Base-by-base conservation (phyloP, 495 filamentous ascomycete species). In the Penicillium macrosclerotiorum region DNA sequence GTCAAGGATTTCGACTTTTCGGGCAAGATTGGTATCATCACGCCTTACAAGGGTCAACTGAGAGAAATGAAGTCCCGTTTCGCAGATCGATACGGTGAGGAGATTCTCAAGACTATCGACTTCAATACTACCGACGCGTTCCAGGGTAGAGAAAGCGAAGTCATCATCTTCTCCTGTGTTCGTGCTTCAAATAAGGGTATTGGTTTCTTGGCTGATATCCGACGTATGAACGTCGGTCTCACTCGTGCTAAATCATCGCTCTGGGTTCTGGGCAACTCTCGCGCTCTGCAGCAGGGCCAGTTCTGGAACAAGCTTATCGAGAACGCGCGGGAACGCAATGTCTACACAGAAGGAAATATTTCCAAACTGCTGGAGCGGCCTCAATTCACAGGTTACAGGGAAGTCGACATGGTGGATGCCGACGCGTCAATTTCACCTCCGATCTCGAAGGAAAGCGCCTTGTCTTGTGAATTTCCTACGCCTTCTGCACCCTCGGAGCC, bases 81-180 rank as follows among this genome's bases (percentile, higher is more conserved):
- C 58, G 64, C 74, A 2, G 65, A 75, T 8, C 72, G 70, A 29
- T 96, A 85, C 59, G 92, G 93, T 11, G 78, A 86, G 0, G 62
- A 60, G 8, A 90, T 98, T 49, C 75, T 85, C 16, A 82, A 84
- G 24, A 79, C 72, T 27, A 81, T 98, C 38, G 93, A 98, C 48
- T 97, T 97, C 74, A 98, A 98, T 59, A 98, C 93, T 3, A 96
- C 94, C 1, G 93, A 98, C 67, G 93, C 93, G 12, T 98, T 96
- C 67, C 93, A 98, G 60, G 93, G 93, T 51, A 82, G 93, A 37
- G 93, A 98, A 68, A 90, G 88, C 60, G 93, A 98, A 64, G 83
- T 98, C 49, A 96, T 98, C 59, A 96, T 98, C 46, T 98, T 98
- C 72, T 97, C 94, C 37, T 98, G 93, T 63, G 93, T 98, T 24